Evolutionary conservation across 78 protist species (phyloP).

Genomic region (Dictyostelium brefeldianum): DNA sequence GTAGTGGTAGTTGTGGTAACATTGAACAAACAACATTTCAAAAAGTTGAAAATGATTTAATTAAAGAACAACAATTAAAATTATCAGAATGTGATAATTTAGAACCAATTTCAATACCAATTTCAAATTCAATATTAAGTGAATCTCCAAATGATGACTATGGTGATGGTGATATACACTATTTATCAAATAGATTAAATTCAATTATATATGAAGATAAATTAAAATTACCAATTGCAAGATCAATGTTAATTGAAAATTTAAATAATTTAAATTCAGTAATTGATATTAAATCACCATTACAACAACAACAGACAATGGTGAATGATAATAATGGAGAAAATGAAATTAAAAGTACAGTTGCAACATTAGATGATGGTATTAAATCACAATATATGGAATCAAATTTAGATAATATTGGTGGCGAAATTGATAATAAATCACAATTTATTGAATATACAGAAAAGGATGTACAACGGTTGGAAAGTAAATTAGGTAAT

Average conservation of each 20-base stretch:
- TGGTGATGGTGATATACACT: too few species aligned
- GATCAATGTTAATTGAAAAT: conserved; percentile 2
- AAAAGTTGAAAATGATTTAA: conserved; percentile 1
- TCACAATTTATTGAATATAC: background rate
- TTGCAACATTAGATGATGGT: too few species aligned
- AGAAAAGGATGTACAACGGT: background rate
- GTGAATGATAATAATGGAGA: background rate
- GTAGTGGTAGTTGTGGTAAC: too few species aligned
- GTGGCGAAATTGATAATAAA: background rate
- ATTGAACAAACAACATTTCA: background rate
- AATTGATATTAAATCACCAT: background rate
- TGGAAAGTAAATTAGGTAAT: conserved; percentile 12
- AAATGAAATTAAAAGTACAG: too few species aligned
- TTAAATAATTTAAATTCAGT: background rate
- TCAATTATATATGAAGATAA: background rate
- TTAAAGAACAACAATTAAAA: conserved; percentile 15
- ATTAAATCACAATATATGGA: too few species aligned
- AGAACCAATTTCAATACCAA: background rate
- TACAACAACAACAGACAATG: background rate
- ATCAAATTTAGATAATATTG: background rate
- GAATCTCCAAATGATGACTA: too few species aligned
- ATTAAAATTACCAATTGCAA: conserved; percentile 4
- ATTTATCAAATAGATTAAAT: background rate
- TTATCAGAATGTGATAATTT: background rate
- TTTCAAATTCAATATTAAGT: background rate